Conservation (phyloP, 2,329 filamentous ascomycete species). For the Cyphellophora europaea region DNA sequence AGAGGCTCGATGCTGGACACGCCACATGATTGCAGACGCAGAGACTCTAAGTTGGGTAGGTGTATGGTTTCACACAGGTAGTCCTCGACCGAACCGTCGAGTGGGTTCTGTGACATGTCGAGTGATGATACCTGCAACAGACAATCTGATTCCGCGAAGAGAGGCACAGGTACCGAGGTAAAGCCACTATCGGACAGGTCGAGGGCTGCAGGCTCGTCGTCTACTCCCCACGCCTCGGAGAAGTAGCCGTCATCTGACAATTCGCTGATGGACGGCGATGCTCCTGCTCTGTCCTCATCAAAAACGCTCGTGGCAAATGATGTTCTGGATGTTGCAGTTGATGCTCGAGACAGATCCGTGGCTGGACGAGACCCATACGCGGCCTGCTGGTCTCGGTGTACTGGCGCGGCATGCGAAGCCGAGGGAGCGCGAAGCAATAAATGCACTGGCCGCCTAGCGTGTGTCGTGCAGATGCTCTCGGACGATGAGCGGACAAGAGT, state of each 20-base stretch:
- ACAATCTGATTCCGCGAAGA: not conserved
- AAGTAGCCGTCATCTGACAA: not conserved
- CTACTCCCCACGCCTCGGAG: not conserved
- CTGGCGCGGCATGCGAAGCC: too few species aligned
- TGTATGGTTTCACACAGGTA: not conserved
- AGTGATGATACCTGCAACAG: not conserved
- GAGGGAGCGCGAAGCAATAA: too few species aligned
- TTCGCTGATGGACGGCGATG: too few species aligned
- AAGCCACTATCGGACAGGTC: not conserved
- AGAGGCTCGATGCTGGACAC: not conserved
- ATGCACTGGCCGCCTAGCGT: too few species aligned
- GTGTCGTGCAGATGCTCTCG: too few species aligned
- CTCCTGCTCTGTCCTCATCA: too few species aligned
- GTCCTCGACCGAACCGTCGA: not conserved
- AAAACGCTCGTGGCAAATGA: too few species aligned
- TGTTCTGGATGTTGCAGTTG: too few species aligned
- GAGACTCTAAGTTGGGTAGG: not conserved
- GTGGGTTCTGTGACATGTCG: not conserved
- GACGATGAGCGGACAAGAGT: too few species aligned
- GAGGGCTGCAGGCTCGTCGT: not conserved
- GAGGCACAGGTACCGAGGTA: not conserved
- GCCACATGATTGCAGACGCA: not conserved
- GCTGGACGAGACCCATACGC: too few species aligned
- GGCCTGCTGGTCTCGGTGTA: too few species aligned
- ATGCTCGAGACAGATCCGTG: too few species aligned